Evolutionary conservation across 148 eudicot species (phyloP).

Genomic region (Rhododendron vialii): DNA sequence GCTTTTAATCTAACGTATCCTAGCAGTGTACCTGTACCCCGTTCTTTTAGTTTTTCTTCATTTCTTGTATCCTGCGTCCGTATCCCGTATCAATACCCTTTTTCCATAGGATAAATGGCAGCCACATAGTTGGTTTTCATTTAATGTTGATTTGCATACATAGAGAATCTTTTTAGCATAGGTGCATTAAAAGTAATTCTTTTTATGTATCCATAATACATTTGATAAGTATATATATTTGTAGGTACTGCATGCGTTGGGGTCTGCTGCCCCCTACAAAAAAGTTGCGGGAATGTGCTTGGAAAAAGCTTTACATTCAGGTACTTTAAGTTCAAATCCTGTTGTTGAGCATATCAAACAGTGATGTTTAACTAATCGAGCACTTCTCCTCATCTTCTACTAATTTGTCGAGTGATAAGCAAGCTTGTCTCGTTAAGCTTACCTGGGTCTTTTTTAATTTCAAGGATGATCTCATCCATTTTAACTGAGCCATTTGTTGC

Average conservation of each 20-base stretch:
- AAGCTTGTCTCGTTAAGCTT: neutral
- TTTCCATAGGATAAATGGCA: neutral
- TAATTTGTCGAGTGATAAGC: neutral
- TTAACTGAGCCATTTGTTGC: neutral
- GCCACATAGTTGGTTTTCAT: neutral
- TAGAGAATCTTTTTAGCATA: neutral
- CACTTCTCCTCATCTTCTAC: neutral
- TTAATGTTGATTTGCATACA: neutral
- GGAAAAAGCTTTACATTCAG: conserved; percentile 92
- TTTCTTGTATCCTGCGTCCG: neutral
- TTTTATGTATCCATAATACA: neutral
- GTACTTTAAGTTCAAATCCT: conserved; percentile 23
- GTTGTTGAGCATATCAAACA: neutral
- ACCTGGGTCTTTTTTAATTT: neutral
- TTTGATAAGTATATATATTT: neutral
- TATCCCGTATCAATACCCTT: neutral
- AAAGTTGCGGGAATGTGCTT: conserved; percentile 75
- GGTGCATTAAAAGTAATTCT: neutral
- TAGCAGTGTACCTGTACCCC: neutral
- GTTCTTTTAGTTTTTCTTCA: neutral
- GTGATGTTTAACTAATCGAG: neutral
- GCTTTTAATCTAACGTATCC: neutral
- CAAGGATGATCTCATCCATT: neutral
- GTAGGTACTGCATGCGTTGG: conserved; percentile 90
- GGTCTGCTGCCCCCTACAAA: conserved; percentile 59